Evolutionary conservation across 225 moss, liverwort and hornwort species (phyloP), one percentile per base, ranked within the genome.

Genomic region (Asterella californica): DNA sequence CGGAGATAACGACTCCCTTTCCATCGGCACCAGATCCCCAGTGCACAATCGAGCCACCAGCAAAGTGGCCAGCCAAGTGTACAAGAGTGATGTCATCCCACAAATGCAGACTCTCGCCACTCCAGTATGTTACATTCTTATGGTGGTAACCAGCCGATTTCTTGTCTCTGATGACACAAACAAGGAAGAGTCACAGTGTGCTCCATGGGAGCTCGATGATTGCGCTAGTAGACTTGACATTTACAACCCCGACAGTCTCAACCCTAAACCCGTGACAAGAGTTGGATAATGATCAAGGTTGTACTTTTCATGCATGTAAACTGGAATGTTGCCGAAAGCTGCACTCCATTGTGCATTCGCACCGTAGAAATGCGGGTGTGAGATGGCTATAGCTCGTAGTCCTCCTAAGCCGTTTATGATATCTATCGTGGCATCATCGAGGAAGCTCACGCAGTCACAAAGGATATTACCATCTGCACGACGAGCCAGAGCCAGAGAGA

Each of bases 391-490:
- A 75, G 91, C 96, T 81, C 91, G 87, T 49, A 96, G 81, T 63
- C 96, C 92, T 59, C 94, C 96, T 5, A 96, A 81, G 22, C 92
- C 90, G 81, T 91, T 92, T 7, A 96, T 85, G 64, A 94, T 87
- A 77, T 94, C 96, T n/a, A 94, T 81, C 32, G 94, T 96, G 47
- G 92, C 96, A 33, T 96, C 94, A 81, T 94, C 96, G 76, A 96
- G 78, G 50, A 90, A 85, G 30, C 91, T 85, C 12, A 96, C 69
- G 76, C 96, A 96, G 84, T 96, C 96, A 91, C 94, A 94, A 38
- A 96, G 84, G 37, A 94, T 84, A 79, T 94, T 96, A 36, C 92
- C 96, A 83, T 91, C 94, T 96, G 86, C 66, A 18, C 78, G 42
- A 65, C 29, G 18, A n/a, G n/a, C 46, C 71, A 47, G 10, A 46